phyloP scores from a whole-genome alignment of 139 green algal species.

The Tetraselmis chui region DNA sequence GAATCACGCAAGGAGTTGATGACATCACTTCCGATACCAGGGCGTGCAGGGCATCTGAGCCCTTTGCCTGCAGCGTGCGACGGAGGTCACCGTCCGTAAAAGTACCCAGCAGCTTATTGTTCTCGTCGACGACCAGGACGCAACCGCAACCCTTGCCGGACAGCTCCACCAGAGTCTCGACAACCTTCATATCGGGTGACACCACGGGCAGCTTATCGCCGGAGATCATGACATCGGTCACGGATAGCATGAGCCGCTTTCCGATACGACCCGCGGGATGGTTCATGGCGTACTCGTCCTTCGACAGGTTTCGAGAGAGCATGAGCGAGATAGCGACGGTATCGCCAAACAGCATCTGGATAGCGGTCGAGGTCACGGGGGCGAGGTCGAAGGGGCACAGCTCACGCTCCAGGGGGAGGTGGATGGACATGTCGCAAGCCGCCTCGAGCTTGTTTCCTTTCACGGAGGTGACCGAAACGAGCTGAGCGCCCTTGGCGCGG shows the following conservation, averaged over 20 bases:
- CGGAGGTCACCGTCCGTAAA: constrained; percentile 57
- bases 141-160: constrained; percentile 46
- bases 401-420: constrained; percentile 51
- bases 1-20: constrained; percentile 15
- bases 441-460: constrained; percentile 31
- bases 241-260: constrained; percentile 49
- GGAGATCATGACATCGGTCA: constrained; percentile 42
- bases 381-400: constrained; percentile 61
- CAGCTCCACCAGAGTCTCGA: constrained; percentile 44
- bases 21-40: constrained; percentile 29
- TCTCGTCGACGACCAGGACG: constrained; percentile 34
- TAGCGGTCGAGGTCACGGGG: constrained; percentile 49
- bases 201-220: constrained; percentile 24
- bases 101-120: constrained; percentile 31
- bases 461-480: constrained; percentile 39
- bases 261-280: constrained; percentile 53
- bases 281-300: constrained; percentile 55
- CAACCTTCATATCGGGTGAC: constrained; percentile 11
- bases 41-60: constrained; percentile 23
- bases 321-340: constrained; percentile 57
- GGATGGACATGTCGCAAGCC: constrained; percentile 38
- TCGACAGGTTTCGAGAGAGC: constrained; percentile 36
- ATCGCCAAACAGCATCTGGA: constrained; percentile 63
- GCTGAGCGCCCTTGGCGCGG: constrained; percentile 50
- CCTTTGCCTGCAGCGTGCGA: constrained; percentile 22